phyloP scores from a whole-genome alignment of 2,329 filamentous ascomycete genomes.

The Neofusicoccum sp. region DNA sequence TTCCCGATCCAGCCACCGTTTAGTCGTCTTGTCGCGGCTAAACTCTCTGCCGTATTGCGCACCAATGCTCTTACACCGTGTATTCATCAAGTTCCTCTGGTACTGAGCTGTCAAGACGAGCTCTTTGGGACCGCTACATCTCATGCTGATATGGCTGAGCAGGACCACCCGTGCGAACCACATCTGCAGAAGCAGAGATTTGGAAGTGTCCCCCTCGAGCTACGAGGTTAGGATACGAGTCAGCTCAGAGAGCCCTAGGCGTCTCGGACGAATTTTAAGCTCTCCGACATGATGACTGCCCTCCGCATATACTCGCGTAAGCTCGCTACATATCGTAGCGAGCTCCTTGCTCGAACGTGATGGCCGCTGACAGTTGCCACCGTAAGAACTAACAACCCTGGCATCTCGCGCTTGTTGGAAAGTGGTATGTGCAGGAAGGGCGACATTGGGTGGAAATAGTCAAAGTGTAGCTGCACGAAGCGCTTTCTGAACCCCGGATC shows the following conservation, averaged over 20 bases:
- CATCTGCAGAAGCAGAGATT: neutral
- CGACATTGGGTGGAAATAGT: neutral
- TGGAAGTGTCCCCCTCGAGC: neutral
- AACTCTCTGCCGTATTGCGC: neutral
- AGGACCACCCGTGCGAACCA: constrained; percentile 4
- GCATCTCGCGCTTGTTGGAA: neutral
- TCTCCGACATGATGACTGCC: neutral
- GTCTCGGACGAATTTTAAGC: neutral
- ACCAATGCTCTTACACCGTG: neutral
- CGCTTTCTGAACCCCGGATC: neutral
- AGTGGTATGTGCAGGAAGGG: neutral
- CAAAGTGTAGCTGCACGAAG: neutral
- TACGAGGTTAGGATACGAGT: neutral
- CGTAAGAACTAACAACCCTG: neutral
- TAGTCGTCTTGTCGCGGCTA: neutral
- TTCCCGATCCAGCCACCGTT: neutral
- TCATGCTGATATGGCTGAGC: constrained; percentile 1
- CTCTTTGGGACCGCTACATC: neutral
- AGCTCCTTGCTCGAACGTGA: neutral
- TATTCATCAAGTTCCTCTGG: neutral
- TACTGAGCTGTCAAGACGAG: neutral
- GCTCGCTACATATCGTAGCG: neutral
- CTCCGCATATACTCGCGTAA: neutral
- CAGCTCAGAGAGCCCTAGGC: neutral
- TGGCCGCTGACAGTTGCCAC: neutral